Evolutionary conservation across 805 yeast species (phyloP), one percentile per base, ranked within the genome.

Genomic region (Komagataella pastoris): DNA sequence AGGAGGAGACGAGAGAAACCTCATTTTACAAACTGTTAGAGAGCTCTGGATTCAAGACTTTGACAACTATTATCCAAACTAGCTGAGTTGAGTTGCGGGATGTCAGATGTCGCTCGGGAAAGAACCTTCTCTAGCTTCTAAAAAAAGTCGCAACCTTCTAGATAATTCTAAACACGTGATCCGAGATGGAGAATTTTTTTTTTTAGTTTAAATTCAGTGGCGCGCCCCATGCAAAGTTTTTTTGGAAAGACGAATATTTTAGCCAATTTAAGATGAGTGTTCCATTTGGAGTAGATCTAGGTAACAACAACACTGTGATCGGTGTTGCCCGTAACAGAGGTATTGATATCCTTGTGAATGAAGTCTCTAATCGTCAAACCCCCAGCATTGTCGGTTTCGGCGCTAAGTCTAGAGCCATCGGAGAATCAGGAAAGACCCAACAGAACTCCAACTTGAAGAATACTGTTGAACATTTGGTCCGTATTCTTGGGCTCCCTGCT

Each of bases 311-410:
- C 77, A 82, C 96, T 57, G 97, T 91, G 60, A 79, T 91, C 67
- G 98, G 95, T 47, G 85, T 95, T 67, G 99, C 99, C 57, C 85
- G 91, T 70, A 93, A 91, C 81, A 84, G 98, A 76, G 98, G 98
- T 66, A 93, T 93, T 66, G 99, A 93, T 71, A 84, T 93, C 63
- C 88, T 93, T 63, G 98, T 93, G 73, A 93, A 93, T 69, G 99
- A 93, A 73, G 98, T 93, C 49, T 90, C 98, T 53, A 93, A 93
- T 84, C 85, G 99, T 72, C 71, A 95, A 59, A 93, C 99, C 40
- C 99, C 99, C 58, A 66, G 80, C 18, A 68, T 71, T 58, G 93
- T 93, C 60, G 98, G 97, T 40, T 93, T 93, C 61, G 97, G 97
- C 60, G 67, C 65, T 58, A 88, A 86, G 73, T 83, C 80, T 79